Evolutionary conservation across 345 rosid genomes (phyloP), one percentile per base, ranked within the genome.

Genomic region (Laguncularia racemosa): DNA sequence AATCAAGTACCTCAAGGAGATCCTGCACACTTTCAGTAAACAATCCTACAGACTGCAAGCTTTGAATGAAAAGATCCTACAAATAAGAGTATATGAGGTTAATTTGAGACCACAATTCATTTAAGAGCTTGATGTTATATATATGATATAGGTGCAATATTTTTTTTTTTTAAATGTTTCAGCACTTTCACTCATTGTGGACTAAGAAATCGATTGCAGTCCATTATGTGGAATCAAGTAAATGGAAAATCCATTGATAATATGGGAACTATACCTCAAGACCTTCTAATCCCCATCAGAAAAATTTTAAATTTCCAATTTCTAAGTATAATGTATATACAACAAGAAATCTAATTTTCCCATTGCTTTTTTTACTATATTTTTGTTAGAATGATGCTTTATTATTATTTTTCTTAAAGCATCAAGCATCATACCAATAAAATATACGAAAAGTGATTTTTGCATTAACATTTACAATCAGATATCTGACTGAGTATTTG

Each of bases 31-130:
- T 84, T 66, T 85, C 97, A 63, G 95, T 73, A 72, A 71, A 73
- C 64, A 89, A 71, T 56, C 89, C 83, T 63, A 85, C 83, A 3
- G 83, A 83, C 65, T 81, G 97, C 84, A 92, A 79, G 78, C 88
- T 92, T 75, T 78, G 98, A 55, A 92, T 81, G 72, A 92, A 92
- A 76, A 89, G 77, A 63, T 92, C 98, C 97, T 92, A 93, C 63
- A 65, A 57, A 58, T 40, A 58, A 51, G 57, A 62, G 33, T 17
- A 43, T 20, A 51, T 3, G 16, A 7, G 14, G 44, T 43, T 40
- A 43, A 26, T n/a, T 14, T n/a, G 18, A 20, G 18, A 33, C 48
- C 44, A 55, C 18, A 55, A 33, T 40, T 51, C 4, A 16, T 20
- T 9, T 33, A 33, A 33, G 11, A 23, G 28, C 28, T 23, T 33